These are phyloP conservation scores for Annona squamosa DNA, from an alignment of 164 flowering plant species.

Conservation along the genomic window DNA sequence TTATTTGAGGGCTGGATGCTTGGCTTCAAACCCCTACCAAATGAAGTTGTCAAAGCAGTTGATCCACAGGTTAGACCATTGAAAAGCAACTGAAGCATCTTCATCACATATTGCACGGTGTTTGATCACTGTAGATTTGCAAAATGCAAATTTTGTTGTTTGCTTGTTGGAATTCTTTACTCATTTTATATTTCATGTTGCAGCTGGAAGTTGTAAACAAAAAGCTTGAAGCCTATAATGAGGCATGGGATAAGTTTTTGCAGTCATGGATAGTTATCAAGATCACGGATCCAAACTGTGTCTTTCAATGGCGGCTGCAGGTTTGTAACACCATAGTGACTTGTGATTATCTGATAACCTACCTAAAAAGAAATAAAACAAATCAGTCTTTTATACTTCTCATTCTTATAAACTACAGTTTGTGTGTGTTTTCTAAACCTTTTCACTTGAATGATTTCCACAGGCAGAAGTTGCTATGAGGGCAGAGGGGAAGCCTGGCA, in stretches of 20 bases:
- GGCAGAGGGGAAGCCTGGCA: conserved; percentile 74
- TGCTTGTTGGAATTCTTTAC: background rate
- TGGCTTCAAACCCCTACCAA: conserved; percentile 83
- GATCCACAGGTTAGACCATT: conserved; percentile 45
- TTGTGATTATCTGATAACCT: background rate
- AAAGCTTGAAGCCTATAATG: conserved; percentile 75
- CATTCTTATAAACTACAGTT: background rate
- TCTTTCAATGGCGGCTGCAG: conserved; percentile 94
- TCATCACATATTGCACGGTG: too few relatives aligned
- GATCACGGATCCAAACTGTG: conserved; percentile 77
- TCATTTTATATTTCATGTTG: conserved; percentile 10
- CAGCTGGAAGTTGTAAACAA: conserved; percentile 78
- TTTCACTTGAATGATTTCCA: conserved; percentile 5
- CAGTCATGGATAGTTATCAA: conserved; percentile 88
- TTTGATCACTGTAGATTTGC: background rate
- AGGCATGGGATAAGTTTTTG: conserved; percentile 90
- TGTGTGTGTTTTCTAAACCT: background rate
- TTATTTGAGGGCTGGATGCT: conserved; percentile 99
- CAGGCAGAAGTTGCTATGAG: conserved; percentile 92
- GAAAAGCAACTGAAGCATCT: background rate
- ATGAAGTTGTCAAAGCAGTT: conserved; percentile 58
- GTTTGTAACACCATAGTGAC: conserved; percentile 22
- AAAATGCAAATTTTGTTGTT: background rate
- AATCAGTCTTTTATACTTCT: background rate
- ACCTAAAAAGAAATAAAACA: too few relatives aligned